A percentile compares a stretch with the other conserved stretches of the same genome.
phyloP scores from a whole-genome alignment of 2,329 filamentous ascomycete species.

The Penicillium concentricum region DNA sequence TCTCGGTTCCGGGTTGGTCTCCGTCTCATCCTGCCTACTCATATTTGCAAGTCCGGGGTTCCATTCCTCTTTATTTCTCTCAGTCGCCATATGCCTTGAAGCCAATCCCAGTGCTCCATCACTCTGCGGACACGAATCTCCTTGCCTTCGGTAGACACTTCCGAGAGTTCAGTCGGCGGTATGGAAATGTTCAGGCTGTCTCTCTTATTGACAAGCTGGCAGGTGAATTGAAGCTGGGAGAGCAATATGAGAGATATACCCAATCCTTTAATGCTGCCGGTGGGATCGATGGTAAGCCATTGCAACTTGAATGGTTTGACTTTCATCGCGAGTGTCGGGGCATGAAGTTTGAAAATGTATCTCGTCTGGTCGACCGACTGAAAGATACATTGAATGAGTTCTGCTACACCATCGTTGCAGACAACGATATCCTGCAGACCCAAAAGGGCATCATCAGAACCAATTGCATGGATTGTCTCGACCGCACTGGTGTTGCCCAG shows the following conservation, averaged over 20 bases:
- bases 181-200: slow-evolving; percentile 74
- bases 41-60: slow-evolving; percentile 83
- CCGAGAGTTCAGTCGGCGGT: slow-evolving; percentile 63
- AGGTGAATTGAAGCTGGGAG: slow-evolving; percentile 75
- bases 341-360: slow-evolving; percentile 97
- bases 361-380: slow-evolving; percentile 70
- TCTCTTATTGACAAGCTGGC: slow-evolving; percentile 88
- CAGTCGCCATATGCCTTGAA: slow-evolving; percentile 93
- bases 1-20: slow-evolving; percentile 70
- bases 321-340: slow-evolving; percentile 90
- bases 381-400: slow-evolving; percentile 65
- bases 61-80: slow-evolving; percentile 92
- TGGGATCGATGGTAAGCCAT: slow-evolving; percentile 49
- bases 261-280: slow-evolving; percentile 64
- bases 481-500: slow-evolving; percentile 93
- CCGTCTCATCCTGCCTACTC: slow-evolving; percentile 66
- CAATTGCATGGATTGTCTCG: slow-evolving; percentile 98
- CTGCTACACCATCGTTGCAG: slow-evolving; percentile 65
- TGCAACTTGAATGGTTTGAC: slow-evolving; percentile 93
- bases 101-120: slow-evolving; percentile 76
- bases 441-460: slow-evolving; percentile 83
- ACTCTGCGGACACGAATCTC: slow-evolving; percentile 76
- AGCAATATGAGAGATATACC: slow-evolving; percentile 70
- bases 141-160: slow-evolving; percentile 80
- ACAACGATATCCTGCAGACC: slow-evolving; percentile 41